Conservation (phyloP, 192 early-diverging fungal species). For the Backusella liffmaniae region DNA sequence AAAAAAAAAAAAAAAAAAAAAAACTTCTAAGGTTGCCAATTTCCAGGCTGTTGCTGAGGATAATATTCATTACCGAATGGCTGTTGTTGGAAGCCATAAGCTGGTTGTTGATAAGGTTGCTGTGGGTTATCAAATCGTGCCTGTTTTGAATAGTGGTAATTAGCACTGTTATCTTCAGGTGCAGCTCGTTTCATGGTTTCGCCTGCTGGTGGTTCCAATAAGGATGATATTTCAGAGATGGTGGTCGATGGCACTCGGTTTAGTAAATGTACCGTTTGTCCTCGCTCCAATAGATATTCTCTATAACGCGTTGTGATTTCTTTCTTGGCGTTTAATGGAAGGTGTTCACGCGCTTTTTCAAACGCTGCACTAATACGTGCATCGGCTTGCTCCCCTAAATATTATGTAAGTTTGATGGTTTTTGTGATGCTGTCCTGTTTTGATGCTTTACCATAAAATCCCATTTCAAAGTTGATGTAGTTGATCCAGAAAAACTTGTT, state of each 20-base stretch:
- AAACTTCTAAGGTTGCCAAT: slow-evolving; percentile 5
- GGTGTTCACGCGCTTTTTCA: background rate
- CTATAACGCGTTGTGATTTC: background rate
- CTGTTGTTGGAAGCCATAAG: background rate
- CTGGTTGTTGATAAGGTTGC: background rate
- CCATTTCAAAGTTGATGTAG: slow-evolving; percentile 12
- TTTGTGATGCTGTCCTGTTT: background rate
- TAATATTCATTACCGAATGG: slow-evolving; percentile 5
- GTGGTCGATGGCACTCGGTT: background rate
- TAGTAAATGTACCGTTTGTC: background rate
- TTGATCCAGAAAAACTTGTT: slow-evolving; percentile 14
- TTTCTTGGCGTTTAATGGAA: background rate
- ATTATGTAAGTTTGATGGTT: too few species aligned
- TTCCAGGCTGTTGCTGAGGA: background rate
- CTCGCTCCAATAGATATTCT: slow-evolving; percentile 11
- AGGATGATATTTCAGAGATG: background rate
- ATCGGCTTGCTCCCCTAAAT: background rate
- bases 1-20: too few species aligned
- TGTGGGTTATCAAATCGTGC: background rate
- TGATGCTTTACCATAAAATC: slow-evolving; percentile 1
- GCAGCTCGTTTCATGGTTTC: background rate
- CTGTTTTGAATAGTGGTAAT: slow-evolving; percentile 6
- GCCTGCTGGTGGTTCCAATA: background rate
- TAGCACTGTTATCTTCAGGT: background rate
- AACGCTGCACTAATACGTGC: slow-evolving; percentile 6